Percentiles rank a stretch among this genome's conserved stretches.
phyloP scores from a whole-genome alignment of 495 filamentous ascomycete genomes.

The Penicillium silybi region DNA sequence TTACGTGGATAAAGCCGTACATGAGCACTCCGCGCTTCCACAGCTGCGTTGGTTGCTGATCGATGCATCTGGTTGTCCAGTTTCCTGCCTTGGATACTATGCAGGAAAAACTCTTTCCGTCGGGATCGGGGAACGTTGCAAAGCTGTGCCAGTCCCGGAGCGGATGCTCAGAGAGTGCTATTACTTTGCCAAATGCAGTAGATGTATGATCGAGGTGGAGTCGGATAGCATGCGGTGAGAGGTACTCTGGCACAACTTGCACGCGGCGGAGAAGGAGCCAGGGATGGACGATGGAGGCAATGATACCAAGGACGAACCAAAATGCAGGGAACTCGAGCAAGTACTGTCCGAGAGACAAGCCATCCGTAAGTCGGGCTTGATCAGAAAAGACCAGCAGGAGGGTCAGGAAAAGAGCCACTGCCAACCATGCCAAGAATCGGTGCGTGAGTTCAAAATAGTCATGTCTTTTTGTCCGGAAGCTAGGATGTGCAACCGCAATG shows the following conservation, averaged over 20 bases:
- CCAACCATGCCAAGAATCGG: constrained; percentile 61
- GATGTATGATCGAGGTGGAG: constrained; percentile 58
- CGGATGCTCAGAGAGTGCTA: constrained; percentile 37
- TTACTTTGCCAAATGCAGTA: constrained; percentile 17
- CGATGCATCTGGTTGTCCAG: constrained; percentile 63
- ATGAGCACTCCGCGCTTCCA: constrained; percentile 41
- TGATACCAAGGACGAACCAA: constrained; percentile 63
- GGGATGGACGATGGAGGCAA: constrained; percentile 57
- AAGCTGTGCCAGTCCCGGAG: constrained; percentile 72
- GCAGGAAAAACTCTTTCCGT: constrained; percentile 9
- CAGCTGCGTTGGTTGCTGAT: constrained; percentile 41
- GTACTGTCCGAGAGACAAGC: constrained; percentile 14
- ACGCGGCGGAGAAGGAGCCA: constrained; percentile 63
- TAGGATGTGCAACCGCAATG: constrained; percentile 33
- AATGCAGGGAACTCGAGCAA: constrained; percentile 56
- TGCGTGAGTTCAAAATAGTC: constrained; percentile 65
- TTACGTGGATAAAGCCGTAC: constrained; percentile 61
- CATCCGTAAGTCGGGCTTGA: constrained; percentile 21
- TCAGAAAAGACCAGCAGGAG: constrained; percentile 22
- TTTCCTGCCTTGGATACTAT: constrained; percentile 69
- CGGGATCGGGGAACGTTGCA: constrained; percentile 55
- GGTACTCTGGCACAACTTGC: constrained; percentile 52
- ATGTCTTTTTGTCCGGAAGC: constrained; percentile 50
- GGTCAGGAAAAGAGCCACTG: constrained; percentile 56
- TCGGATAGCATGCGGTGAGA: constrained; percentile 63